phyloP scores from a whole-genome alignment of 2,329 filamentous ascomycete genomes.

The Hypoxylon rubiginosum region DNA sequence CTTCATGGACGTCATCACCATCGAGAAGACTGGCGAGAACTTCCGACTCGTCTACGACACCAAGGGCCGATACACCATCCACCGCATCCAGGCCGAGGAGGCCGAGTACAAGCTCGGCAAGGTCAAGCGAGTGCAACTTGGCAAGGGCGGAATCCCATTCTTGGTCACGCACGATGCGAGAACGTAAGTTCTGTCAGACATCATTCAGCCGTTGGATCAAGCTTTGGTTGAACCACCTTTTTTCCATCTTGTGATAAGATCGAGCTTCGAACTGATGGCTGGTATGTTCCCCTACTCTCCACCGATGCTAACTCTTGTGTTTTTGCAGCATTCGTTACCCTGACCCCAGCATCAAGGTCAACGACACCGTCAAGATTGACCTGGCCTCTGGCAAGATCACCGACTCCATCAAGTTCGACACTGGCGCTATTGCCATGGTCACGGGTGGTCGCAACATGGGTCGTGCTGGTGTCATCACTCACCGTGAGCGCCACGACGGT shows the following conservation, averaged over 20 bases:
- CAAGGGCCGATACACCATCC: conserved; percentile 99
- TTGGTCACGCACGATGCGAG: conserved; percentile 99
- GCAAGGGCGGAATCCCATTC: conserved; percentile 99
- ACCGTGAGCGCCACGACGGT: conserved; percentile 99
- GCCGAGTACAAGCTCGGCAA: conserved; percentile 99
- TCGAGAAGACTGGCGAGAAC: conserved; percentile 99
- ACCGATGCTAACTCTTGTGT: conserved; percentile 57
- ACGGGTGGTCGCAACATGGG: conserved; percentile 99
- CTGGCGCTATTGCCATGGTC: conserved; percentile 96
- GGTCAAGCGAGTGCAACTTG: conserved; percentile 99
- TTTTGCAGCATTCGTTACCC: conserved; percentile 93
- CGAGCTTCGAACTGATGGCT: conserved; percentile 64
- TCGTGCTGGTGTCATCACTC: conserved; percentile 99
- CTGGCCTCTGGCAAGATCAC: conserved; percentile 96
- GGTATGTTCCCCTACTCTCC: conserved; percentile 61
- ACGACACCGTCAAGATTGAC: conserved; percentile 99
- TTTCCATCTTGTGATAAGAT: conserved; percentile 51
- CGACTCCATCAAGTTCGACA: conserved; percentile 99
- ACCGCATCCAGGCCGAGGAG: conserved; percentile 99
- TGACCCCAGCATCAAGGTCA: conserved; percentile 98
- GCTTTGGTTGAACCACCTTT: conserved; percentile 81
- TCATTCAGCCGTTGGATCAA: conserved; percentile 99
- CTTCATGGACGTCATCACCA: conserved; percentile 99
- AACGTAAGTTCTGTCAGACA: conserved; percentile 98
- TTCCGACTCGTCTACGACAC: conserved; percentile 99